Evolutionary conservation across 371 early-diverging fungal species (phyloP), one percentile per base, ranked within the genome.

Genomic region (Lichtheimia corymbifera): DNA sequence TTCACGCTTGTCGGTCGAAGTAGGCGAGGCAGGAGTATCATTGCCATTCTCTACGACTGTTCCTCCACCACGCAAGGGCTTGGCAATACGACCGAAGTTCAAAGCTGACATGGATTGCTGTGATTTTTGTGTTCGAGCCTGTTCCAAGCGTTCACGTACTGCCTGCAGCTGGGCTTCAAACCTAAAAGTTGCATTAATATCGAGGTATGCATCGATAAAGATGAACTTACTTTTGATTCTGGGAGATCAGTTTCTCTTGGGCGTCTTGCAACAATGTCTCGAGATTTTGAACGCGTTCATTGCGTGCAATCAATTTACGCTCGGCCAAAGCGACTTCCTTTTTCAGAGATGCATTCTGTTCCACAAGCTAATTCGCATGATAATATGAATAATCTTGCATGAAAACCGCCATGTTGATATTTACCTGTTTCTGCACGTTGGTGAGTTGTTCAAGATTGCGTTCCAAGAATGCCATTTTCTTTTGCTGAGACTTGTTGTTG

Each of bases 391-490:
- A n/a, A 24, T 6, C 11, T 57, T 57, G 25, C 27, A 54, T 54
- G 24, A 40, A 24, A 15, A 22, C 15, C 4, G 3, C 15, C n/a
- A 41, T 15, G 20, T 40, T 18, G n/a, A 41, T 47, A 44, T 45
- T 62, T 72, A 79, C 83, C 67, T 91, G 93, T 80, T 92, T 93
- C 70, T 97, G 97, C 28, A 96, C 95, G 58, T 82, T 79, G 24
- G 94, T 94, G 40, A 97, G 82, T 69, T 97, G 96, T 65, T 97
- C 95, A 18, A 97, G 82, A 71, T 96, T 94, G 68, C 94, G 90
- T 68, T 97, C 97, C 61, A 97, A 79, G 77, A 95, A 90, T 17
- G 91, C 90, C 92, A 96, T 93, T 79, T 96, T 94, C 82, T 94
- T 88, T 70, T 90, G 93, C 65, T 94, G 92, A 18, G 88, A 86